A percentile compares a stretch with the other conserved stretches of the same genome.
Evolutionary conservation across 257 asterid species (phyloP).

Genomic region (Linderniella brevidens): DNA sequence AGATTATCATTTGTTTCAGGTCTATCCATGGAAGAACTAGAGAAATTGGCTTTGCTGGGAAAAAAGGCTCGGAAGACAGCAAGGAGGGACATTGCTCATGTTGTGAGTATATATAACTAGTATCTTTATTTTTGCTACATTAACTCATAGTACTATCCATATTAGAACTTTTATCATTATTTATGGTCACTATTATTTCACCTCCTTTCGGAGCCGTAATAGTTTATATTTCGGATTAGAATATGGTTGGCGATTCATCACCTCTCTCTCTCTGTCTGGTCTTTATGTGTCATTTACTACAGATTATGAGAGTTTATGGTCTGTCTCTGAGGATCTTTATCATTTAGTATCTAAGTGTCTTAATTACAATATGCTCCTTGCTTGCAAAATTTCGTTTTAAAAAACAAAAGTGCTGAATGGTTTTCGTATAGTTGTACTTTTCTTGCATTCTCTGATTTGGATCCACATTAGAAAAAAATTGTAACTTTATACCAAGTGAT

Average conservation of each 20-base stretch:
- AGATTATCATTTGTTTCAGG: slow-evolving; percentile 20
- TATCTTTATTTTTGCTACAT: slow-evolving; percentile 3
- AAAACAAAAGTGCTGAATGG: too few relatives aligned
- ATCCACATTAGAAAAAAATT: slow-evolving; percentile 1
- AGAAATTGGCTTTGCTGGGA: slow-evolving; percentile 65
- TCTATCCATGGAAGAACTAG: slow-evolving; percentile 60
- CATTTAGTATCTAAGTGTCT: too few relatives aligned
- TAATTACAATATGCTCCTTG: too few relatives aligned
- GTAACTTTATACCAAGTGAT: slow-evolving; percentile 11
- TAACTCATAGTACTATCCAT: slow-evolving; percentile 1
- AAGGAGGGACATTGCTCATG: slow-evolving; percentile 83
- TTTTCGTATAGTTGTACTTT: too few relatives aligned
- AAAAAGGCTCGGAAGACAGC: slow-evolving; percentile 72
- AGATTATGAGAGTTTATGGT: too few relatives aligned
- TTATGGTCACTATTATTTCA: background rate
- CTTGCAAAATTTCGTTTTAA: too few relatives aligned
- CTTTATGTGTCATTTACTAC: too few relatives aligned
- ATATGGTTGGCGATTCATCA: too few relatives aligned
- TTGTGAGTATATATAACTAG: slow-evolving; percentile 39
- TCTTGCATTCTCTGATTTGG: slow-evolving; percentile 1
- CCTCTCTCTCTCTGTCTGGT: too few relatives aligned
- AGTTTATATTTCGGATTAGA: background rate
- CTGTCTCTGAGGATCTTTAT: too few relatives aligned
- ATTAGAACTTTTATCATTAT: too few relatives aligned
- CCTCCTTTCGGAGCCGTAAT: background rate